Conservation (phyloP, 2,329 filamentous ascomycete genomes). For the Colletotrichum melonis region DNA sequence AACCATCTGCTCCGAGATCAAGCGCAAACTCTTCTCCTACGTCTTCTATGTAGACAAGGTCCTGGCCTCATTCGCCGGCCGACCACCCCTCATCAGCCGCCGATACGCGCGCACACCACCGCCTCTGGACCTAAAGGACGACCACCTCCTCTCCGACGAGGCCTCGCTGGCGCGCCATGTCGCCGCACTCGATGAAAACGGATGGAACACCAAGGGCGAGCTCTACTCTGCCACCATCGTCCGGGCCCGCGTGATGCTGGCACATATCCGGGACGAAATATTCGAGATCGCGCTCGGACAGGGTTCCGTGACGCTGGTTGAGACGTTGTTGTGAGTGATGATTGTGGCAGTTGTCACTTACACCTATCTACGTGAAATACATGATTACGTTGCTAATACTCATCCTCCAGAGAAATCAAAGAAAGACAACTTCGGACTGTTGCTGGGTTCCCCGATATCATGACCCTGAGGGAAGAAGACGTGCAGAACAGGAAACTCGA, state of each 20-base stretch:
- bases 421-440: conserved; percentile 45
- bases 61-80: conserved; percentile 53
- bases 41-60: conserved; percentile 50
- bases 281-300: conserved; percentile 43
- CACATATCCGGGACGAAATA: conserved; percentile 42
- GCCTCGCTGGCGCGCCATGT: conserved; percentile 41
- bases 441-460: conserved; percentile 48
- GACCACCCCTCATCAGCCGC: conserved; percentile 51
- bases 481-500: conserved; percentile 46
- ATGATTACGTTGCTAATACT: neutral
- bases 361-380: no score
- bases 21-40: conserved; percentile 44
- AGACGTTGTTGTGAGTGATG: conserved; percentile 47
- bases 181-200: conserved; percentile 46
- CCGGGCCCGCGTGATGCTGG: conserved; percentile 40
- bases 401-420: conserved; percentile 47
- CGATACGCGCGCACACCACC: conserved; percentile 51
- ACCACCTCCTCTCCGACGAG: conserved; percentile 47
- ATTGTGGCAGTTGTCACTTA: no score
- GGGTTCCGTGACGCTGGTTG: conserved; percentile 47
- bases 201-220: conserved; percentile 49
- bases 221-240: conserved; percentile 46
- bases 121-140: conserved; percentile 52
- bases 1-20: conserved; percentile 44
- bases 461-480: conserved; percentile 52